These are phyloP conservation scores for Otatea glauca DNA, from an alignment of 176 grass and related monocot species.

Conservation along the genomic window DNA sequence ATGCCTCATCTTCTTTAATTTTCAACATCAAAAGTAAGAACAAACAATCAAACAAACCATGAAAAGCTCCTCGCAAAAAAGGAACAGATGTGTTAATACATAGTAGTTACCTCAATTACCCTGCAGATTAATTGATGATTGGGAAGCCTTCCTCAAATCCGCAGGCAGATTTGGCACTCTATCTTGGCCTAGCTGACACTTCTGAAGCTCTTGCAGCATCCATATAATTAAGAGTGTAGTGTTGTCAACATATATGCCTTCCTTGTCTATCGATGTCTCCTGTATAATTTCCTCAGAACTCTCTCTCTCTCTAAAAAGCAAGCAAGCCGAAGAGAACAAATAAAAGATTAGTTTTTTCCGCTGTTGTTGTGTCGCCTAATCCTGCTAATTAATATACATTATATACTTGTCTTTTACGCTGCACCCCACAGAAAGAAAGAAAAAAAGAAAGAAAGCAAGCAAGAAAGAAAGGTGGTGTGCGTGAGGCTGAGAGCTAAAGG, in stretches of 20 bases:
- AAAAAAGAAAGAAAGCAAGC: too few relatives aligned
- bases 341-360: constrained; percentile 12
- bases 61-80: not conserved
- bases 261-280: not conserved
- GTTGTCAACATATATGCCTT: not conserved
- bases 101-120: not conserved
- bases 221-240: not conserved
- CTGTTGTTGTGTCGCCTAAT: constrained; percentile 30
- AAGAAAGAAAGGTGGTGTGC: not conserved
- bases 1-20: not conserved
- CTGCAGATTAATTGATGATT: not conserved
- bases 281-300: not conserved
- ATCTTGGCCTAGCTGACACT: not conserved
- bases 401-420: constrained; percentile 28
- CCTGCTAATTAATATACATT: not conserved
- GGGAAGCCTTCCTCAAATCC: not conserved
- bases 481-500: constrained; percentile 11
- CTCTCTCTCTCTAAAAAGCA: not conserved
- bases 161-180: not conserved
- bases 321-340: constrained; percentile 11
- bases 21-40: not conserved
- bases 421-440: constrained; percentile 8
- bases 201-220: not conserved
- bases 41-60: not conserved
- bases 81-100: not conserved